Evolutionary conservation across 768 basidiomycete species (phyloP), one percentile per base, ranked within the genome.

Genomic region (Amanita muscaria): DNA sequence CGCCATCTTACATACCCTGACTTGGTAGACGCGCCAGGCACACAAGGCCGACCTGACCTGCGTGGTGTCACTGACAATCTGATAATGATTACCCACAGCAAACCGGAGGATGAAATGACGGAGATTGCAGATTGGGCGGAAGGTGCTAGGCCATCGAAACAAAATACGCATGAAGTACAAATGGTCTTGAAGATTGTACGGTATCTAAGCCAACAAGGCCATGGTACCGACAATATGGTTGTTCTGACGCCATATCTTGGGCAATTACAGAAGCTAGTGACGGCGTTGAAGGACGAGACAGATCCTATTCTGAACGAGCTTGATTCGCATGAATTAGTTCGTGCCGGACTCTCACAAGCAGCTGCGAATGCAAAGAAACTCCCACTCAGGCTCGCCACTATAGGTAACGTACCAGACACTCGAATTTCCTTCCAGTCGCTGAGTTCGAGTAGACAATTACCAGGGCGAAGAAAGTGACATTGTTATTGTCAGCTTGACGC

Each of bases 381-480:
- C 21, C 59, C 65, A 0, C 62, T 85, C 37, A 70, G 79, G 1
- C 56, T 85, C 1, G 74, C 79, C 0, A 84, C 83, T 0, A 82
- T 84, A 5, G 83, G 83, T 80, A 40, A 49, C 9, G 12, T 19
- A 19, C 14, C 4, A 19, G n/a, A 10, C 15, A 12, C 10, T 27
- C 9, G 6, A 16, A 9, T 2, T 4, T 24, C n/a, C 8, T 18
- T 16, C 14, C 12, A n/a, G 16, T 31, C 2, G 5, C 45, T 45
- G 33, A 45, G 7, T 38, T 42, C 8, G 29, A 14, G 15, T 38
- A 83, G 83, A 85, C 52, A 86, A 85, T 51, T 86, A 83, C 49
- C 83, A 85, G 54, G 83, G 83, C 2, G 83, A 85, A 55, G 82
- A 85, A 57, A 77, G 77, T 25, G 73, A 84, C 39, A 77, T 86